Percentiles rank a stretch among this genome's conserved stretches.
Evolutionary conservation across 2,329 filamentous ascomycete genomes (phyloP).

Genomic region (Neofusicoccum parvum): DNA sequence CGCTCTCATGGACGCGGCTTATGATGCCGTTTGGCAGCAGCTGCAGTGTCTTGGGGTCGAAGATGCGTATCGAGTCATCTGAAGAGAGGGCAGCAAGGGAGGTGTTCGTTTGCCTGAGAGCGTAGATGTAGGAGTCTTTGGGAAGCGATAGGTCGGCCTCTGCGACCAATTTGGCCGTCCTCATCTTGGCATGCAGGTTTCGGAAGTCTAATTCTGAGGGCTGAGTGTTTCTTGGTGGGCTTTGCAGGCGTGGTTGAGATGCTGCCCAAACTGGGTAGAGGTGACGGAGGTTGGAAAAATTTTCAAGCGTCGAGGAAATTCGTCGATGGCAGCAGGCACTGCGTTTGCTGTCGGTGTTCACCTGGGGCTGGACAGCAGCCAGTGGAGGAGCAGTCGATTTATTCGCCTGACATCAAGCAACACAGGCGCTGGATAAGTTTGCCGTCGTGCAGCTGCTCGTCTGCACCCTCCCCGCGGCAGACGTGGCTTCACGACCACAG

Average conservation of each 20-base stretch:
- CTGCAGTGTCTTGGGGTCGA: slow-evolving; percentile 62
- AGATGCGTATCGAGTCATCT: slow-evolving; percentile 68
- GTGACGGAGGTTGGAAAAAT: slow-evolving; percentile 7
- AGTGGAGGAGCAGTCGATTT: background rate
- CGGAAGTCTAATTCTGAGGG: background rate
- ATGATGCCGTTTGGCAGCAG: slow-evolving; percentile 51
- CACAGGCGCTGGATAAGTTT: no score
- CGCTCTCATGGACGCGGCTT: slow-evolving; percentile 60
- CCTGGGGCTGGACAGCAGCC: background rate
- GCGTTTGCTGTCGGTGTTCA: background rate
- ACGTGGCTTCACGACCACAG: background rate
- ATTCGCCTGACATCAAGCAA: background rate
- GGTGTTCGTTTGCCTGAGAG: slow-evolving; percentile 34
- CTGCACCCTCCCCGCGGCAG: background rate
- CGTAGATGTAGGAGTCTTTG: slow-evolving; percentile 43
- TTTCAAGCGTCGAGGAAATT: background rate
- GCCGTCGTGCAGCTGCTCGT: background rate
- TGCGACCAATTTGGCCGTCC: slow-evolving; percentile 17
- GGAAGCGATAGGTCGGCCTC: slow-evolving; percentile 33
- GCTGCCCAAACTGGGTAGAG: background rate
- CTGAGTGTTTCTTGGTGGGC: background rate
- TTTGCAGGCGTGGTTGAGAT: background rate
- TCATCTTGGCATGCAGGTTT: slow-evolving; percentile 3
- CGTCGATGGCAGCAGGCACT: background rate
- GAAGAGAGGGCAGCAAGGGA: slow-evolving; percentile 66